These are phyloP conservation scores for Hypoxylon crocopeplum DNA, from an alignment of 495 filamentous ascomycete genomes.

Conservation along the genomic window DNA sequence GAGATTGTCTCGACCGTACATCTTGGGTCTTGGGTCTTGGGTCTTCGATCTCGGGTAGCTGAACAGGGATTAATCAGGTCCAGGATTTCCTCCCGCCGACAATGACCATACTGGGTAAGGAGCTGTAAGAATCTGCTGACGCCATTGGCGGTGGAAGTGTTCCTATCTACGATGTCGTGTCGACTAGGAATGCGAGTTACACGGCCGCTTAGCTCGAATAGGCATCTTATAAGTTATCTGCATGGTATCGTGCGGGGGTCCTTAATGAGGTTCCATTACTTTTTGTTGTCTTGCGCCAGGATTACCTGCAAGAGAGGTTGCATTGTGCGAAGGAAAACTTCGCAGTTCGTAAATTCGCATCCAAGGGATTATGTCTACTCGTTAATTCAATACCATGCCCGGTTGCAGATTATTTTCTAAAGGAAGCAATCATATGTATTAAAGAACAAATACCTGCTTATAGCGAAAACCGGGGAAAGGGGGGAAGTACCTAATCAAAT, in stretches of 20 bases:
- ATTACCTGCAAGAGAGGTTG: not conserved
- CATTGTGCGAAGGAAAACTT: no score
- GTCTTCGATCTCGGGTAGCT: constrained; percentile 9
- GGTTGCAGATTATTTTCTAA: no score
- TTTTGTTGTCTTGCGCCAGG: constrained; percentile 5
- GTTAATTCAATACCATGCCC: no score
- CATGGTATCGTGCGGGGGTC: constrained; percentile 25
- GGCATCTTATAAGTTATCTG: constrained; percentile 32
- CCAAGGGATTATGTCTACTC: no score
- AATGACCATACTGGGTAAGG: constrained; percentile 16
- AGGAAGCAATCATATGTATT: no score
- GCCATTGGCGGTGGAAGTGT: constrained; percentile 26
- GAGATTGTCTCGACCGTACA: constrained; percentile 1
- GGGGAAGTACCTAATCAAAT: no score
- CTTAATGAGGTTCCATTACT: constrained; percentile 11
- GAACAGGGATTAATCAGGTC: constrained; percentile 24
- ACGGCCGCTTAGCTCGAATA: constrained; percentile 26
- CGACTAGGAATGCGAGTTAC: constrained; percentile 5
- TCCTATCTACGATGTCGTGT: constrained; percentile 24
- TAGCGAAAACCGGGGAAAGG: no score
- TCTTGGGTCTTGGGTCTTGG: constrained; percentile 5
- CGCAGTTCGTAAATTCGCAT: no score
- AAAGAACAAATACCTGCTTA: no score
- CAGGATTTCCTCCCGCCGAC: constrained; percentile 10
- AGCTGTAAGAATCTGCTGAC: constrained; percentile 26